phyloP scores from a whole-genome alignment of 768 basidiomycete species.

The Cyclocybe aegerita region DNA sequence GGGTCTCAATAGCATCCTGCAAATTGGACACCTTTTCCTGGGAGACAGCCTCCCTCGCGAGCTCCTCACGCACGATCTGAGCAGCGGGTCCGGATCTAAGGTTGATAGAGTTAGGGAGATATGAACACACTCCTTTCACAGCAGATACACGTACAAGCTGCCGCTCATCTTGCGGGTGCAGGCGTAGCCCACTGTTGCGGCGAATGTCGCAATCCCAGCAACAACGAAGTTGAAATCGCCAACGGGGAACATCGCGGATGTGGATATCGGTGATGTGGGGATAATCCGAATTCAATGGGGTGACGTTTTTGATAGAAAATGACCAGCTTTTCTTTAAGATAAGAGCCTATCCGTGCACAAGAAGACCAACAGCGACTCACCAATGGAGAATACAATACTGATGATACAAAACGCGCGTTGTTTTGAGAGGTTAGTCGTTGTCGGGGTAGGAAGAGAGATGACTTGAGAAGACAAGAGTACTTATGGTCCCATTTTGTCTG shows the following conservation, averaged over 20 bases:
- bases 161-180: slow-evolving; percentile 41
- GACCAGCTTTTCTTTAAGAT: not conserved
- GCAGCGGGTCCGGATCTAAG: not conserved
- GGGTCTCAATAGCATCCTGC: no score
- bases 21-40: no score
- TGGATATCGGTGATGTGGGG: not conserved
- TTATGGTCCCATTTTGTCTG: slow-evolving; percentile 15
- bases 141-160: slow-evolving; percentile 27
- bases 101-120: slow-evolving; percentile 6
- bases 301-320: not conserved
- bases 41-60: no score
- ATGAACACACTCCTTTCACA: no score
- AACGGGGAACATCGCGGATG: slow-evolving; percentile 42
- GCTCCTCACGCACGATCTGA: not conserved
- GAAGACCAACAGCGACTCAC: not conserved
- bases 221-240: slow-evolving; percentile 55
- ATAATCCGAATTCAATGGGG: not conserved
- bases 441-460: slow-evolving; percentile 3
- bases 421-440: not conserved
- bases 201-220: slow-evolving; percentile 57
- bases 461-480: slow-evolving; percentile 6
- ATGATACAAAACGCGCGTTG: not conserved
- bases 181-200: slow-evolving; percentile 59
- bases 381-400: not conserved
- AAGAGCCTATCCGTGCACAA: not conserved